A percentile compares a stretch with the other conserved stretches of the same genome.
These are phyloP conservation scores for thale cress (Arabidopsis thaliana) DNA, from an alignment of 345 rosid species.

Conservation along the genomic window DNA sequence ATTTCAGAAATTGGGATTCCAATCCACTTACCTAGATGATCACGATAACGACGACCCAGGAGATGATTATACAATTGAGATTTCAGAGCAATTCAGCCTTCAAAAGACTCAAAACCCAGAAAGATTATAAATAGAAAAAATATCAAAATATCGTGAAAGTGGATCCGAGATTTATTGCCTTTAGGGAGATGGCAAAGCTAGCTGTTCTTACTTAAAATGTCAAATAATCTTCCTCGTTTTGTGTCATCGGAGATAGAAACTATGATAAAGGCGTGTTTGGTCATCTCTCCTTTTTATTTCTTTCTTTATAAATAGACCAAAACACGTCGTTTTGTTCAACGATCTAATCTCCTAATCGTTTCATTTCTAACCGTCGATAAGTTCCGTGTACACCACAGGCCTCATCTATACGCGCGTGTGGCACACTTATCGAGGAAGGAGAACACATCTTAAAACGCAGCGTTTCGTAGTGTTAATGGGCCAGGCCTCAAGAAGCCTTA, in stretches of 20 bases:
- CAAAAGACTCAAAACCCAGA: conserved; percentile 9
- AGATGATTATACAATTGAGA: conserved; percentile 11
- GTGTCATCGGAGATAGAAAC: neutral
- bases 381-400: neutral
- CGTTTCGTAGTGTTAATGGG: neutral
- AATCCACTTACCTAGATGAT: conserved; percentile 31
- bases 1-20: neutral
- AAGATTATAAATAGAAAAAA: neutral
- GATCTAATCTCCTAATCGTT: conserved; percentile 5
- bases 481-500: neutral
- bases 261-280: conserved; percentile 70
- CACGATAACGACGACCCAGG: neutral
- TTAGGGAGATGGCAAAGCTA: conserved; percentile 24
- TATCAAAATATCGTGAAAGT: conserved; percentile 14
- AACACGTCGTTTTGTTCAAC: conserved; percentile 24
- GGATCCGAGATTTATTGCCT: conserved; percentile 25
- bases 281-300: conserved; percentile 42
- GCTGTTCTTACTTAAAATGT: conserved; percentile 26
- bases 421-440: conserved; percentile 30
- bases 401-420: conserved; percentile 28
- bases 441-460: neutral
- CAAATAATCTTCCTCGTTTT: conserved; percentile 19
- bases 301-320: conserved; percentile 40
- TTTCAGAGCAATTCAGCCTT: conserved; percentile 13
- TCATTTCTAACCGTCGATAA: conserved; percentile 21